phyloP scores from a whole-genome alignment of 1,284 basidiomycete genomes.

The Cryptococcus jaspeensis region DNA sequence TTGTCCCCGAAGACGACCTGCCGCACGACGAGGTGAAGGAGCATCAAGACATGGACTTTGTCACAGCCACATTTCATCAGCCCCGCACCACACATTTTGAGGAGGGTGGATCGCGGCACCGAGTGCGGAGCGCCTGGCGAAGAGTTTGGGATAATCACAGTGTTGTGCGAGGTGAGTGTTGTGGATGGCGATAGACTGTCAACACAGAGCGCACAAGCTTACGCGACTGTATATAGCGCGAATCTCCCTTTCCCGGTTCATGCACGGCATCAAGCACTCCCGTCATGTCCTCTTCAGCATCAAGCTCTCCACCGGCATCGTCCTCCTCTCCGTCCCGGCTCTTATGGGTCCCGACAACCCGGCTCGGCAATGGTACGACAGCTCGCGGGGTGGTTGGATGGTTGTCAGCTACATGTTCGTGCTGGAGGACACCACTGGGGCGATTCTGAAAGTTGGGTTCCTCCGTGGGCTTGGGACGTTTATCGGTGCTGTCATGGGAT shows the following conservation, averaged over 20 bases:
- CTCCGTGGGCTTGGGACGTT: conserved; percentile 53
- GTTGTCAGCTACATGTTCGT: conserved; percentile 53
- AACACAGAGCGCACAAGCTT: not conserved
- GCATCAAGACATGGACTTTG: conserved; percentile 30
- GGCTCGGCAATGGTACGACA: conserved; percentile 49
- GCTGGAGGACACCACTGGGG: conserved; percentile 54
- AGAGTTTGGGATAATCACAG: conserved; percentile 34
- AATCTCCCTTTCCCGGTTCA: conserved; percentile 33
- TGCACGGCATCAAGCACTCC: conserved; percentile 46
- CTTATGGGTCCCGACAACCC: conserved; percentile 41
- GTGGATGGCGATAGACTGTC: not conserved
- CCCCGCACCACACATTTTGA: not conserved
- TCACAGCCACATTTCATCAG: conserved; percentile 22
- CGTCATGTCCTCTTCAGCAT: conserved; percentile 51
- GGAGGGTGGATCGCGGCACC: not conserved
- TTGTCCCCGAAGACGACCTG: conserved; percentile 10
- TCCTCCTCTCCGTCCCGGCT: conserved; percentile 51
- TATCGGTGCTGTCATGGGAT: conserved; percentile 50
- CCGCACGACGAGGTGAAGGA: conserved; percentile 16
- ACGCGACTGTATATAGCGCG: conserved; percentile 24
- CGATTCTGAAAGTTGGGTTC: conserved; percentile 52
- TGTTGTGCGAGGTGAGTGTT: conserved; percentile 30
- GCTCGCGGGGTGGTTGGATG: conserved; percentile 51
- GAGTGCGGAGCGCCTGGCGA: conserved; percentile 30
- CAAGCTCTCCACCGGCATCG: conserved; percentile 52